Percentiles rank a stretch among this genome's conserved stretches.
These are phyloP conservation scores for Elongisporangium undulatum DNA, from an alignment of 352 stramenopile genomes.

Conservation along the genomic window DNA sequence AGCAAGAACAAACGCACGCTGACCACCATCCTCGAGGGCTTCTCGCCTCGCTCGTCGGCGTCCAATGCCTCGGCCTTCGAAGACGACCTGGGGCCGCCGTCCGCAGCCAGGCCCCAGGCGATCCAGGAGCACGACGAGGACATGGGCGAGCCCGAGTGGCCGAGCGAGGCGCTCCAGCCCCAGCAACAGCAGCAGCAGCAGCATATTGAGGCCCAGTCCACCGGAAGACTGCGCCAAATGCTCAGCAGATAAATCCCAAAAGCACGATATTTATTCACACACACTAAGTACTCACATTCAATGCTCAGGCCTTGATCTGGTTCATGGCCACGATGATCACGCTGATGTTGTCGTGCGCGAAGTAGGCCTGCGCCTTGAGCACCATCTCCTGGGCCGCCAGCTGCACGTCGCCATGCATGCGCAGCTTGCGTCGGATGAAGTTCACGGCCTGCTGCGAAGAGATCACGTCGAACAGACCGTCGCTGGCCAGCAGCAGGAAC, in stretches of 20 bases:
- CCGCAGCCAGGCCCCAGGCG: conserved; percentile 8
- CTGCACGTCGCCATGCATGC: conserved; percentile 86
- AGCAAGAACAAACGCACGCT: conserved; percentile 41
- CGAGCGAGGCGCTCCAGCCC: neutral
- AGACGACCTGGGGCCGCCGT: conserved; percentile 20
- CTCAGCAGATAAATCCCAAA: neutral
- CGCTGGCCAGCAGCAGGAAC: conserved; percentile 89
- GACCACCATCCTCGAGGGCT: conserved; percentile 38
- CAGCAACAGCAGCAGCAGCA: conserved; percentile 11
- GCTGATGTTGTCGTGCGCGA: conserved; percentile 90
- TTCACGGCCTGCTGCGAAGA: conserved; percentile 89
- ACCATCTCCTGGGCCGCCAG: conserved; percentile 84
- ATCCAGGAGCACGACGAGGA: conserved; percentile 20
- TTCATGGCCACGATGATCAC: conserved; percentile 87
- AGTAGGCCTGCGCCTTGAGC: conserved; percentile 86
- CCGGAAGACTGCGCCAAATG: conserved; percentile 14
- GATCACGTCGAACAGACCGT: conserved; percentile 90
- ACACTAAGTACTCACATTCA: conserved; percentile 5
- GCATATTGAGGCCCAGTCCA: conserved; percentile 8
- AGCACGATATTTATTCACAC: conserved; percentile 3
- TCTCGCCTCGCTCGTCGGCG: conserved; percentile 12
- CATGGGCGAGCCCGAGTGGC: conserved; percentile 12
- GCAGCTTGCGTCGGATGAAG: conserved; percentile 86
- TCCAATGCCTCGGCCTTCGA: conserved; percentile 12
- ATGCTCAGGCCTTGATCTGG: conserved; percentile 23